Evolutionary conservation across 1,284 basidiomycete species (phyloP).

Genomic region (Pisolithus thermaeus): DNA sequence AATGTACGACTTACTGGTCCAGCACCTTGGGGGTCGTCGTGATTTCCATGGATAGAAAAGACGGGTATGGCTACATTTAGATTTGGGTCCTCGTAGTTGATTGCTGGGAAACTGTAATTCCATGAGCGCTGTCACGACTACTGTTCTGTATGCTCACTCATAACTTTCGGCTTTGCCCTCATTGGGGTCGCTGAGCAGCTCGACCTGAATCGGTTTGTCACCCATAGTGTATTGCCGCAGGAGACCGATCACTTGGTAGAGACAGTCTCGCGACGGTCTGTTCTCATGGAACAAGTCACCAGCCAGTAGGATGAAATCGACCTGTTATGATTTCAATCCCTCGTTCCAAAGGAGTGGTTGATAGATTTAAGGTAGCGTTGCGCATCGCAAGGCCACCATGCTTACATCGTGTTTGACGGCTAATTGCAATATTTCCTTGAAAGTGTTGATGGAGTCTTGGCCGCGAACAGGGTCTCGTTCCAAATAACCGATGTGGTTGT

Average conservation of each 20-base stretch:
- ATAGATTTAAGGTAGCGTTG: no score
- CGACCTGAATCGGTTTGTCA: conserved; percentile 82
- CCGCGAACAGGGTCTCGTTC: conserved; percentile 95
- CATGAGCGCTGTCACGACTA: not conserved
- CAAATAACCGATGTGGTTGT: conserved; percentile 94
- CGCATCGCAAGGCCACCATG: conserved; percentile 1
- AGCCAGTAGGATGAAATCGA: conserved; percentile 90
- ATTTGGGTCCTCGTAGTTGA: conserved; percentile 98
- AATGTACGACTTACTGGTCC: conserved; percentile 59
- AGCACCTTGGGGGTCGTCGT: conserved; percentile 97
- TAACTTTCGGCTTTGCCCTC: conserved; percentile 83
- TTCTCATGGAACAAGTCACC: conserved; percentile 99
- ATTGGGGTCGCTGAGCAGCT: conserved; percentile 88
- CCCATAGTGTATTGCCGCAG: conserved; percentile 89
- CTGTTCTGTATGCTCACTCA: conserved; percentile 47
- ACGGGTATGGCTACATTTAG: conserved; percentile 93
- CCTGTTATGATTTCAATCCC: conserved; percentile 39
- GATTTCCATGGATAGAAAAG: conserved; percentile 99
- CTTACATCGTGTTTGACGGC: conserved; percentile 83
- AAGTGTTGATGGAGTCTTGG: conserved; percentile 93
- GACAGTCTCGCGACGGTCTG: conserved; percentile 83
- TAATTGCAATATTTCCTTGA: conserved; percentile 88
- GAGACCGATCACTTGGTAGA: conserved; percentile 86
- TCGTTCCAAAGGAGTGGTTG: no score
- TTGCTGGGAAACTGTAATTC: conserved; percentile 77